Conservation (phyloP, 1,284 basidiomycete genomes). For the Microbotryomycetes sp. region DNA sequence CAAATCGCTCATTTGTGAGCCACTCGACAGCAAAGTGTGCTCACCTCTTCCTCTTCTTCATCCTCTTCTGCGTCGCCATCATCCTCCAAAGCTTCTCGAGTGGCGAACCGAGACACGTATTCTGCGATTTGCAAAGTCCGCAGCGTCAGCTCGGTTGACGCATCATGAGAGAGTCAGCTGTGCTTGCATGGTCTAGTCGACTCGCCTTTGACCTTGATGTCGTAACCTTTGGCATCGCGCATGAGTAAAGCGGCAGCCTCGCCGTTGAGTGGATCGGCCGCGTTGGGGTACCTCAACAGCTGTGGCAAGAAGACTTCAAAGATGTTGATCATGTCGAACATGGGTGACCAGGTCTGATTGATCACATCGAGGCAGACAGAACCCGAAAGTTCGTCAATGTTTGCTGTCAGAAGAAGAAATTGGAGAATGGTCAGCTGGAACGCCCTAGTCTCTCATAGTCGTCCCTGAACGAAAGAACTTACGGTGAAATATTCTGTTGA, state of each 20-base stretch:
- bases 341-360: slow-evolving; percentile 98
- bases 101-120: slow-evolving; percentile 77
- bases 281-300: slow-evolving; percentile 92
- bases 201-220: slow-evolving; percentile 80
- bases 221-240: slow-evolving; percentile 93
- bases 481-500: slow-evolving; percentile 99
- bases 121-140: slow-evolving; percentile 48
- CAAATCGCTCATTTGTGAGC: too few relatives aligned
- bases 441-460: not conserved
- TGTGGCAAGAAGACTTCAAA: slow-evolving; percentile 98
- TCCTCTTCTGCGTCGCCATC: slow-evolving; percentile 48
- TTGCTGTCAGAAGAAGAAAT: slow-evolving; percentile 24
- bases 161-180: not conserved
- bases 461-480: too few relatives aligned
- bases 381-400: slow-evolving; percentile 39
- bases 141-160: not conserved
- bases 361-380: slow-evolving; percentile 95
- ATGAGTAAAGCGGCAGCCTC: slow-evolving; percentile 94
- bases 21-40: too few relatives aligned
- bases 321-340: slow-evolving; percentile 99
- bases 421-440: not conserved
- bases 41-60: slow-evolving; percentile 57
- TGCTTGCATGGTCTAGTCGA: slow-evolving; percentile 3
- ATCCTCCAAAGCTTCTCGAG: slow-evolving; percentile 63
- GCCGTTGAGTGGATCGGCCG: slow-evolving; percentile 93